Evolutionary conservation across 1,139 yeast genomes (phyloP).

Genomic region (Zygosaccharomyces pseudobailii): DNA sequence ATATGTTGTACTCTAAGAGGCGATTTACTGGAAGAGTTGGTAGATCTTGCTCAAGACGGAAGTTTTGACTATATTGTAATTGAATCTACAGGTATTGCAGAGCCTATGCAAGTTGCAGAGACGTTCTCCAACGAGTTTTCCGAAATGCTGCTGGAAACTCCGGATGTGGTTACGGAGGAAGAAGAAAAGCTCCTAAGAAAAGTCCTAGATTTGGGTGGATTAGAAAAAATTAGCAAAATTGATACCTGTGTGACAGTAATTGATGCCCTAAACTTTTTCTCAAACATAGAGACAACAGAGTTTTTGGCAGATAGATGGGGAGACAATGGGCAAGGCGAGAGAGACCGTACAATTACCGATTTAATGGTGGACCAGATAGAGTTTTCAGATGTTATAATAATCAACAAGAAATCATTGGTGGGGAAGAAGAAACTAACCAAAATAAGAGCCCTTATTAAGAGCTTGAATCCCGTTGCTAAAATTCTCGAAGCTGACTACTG

Average conservation of each 20-base stretch:
- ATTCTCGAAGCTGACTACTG: slow-evolving; percentile 37
- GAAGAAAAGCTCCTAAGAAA: slow-evolving; percentile 35
- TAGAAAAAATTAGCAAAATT: slow-evolving; percentile 37
- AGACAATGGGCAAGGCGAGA: slow-evolving; percentile 38
- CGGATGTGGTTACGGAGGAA: slow-evolving; percentile 20
- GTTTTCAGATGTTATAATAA: slow-evolving; percentile 41
- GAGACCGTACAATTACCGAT: slow-evolving; percentile 43
- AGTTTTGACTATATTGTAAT: slow-evolving; percentile 42
- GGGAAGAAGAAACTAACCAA: slow-evolving; percentile 28
- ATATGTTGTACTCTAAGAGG: slow-evolving; percentile 47
- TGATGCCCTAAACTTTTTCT: slow-evolving; percentile 40
- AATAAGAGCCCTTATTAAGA: slow-evolving; percentile 34
- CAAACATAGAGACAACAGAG: slow-evolving; percentile 42
- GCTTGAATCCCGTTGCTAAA: slow-evolving; percentile 42
- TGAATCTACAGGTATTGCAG: slow-evolving; percentile 45
- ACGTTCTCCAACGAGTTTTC: slow-evolving; percentile 43
- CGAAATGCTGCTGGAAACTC: slow-evolving; percentile 30
- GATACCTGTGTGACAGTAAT: slow-evolving; percentile 48
- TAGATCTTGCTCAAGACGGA: slow-evolving; percentile 35
- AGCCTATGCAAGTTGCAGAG: slow-evolving; percentile 49
- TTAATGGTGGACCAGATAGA: slow-evolving; percentile 45
- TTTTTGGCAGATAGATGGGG: slow-evolving; percentile 37
- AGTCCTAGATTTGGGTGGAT: slow-evolving; percentile 39
- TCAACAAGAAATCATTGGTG: slow-evolving; percentile 38
- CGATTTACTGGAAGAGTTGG: slow-evolving; percentile 42